These are phyloP conservation scores for Sisymbrium irio DNA, from an alignment of 345 rosid genomes.

Conservation along the genomic window DNA sequence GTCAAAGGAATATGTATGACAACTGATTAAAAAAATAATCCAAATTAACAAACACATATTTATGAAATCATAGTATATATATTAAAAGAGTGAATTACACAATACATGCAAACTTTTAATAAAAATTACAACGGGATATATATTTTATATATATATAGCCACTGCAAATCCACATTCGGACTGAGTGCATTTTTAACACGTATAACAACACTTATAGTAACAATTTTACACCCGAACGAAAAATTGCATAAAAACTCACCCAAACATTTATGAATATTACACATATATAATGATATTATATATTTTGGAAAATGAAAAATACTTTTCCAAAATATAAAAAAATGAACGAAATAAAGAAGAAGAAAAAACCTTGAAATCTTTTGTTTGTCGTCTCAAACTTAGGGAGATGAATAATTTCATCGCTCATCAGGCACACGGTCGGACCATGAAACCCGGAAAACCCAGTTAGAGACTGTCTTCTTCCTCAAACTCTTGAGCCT, in stretches of 20 bases:
- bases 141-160: conserved; percentile 33
- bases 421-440: conserved; percentile 62
- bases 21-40: not conserved
- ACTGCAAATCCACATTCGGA: conserved; percentile 51
- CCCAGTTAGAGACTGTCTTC: conserved; percentile 57
- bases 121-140: conserved; percentile 26
- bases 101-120: conserved; percentile 30
- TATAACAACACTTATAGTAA: conserved; percentile 16
- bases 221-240: conserved; percentile 31
- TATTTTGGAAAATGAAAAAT: conserved; percentile 39
- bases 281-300: conserved; percentile 23
- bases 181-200: conserved; percentile 42
- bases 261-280: conserved; percentile 26
- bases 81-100: conserved; percentile 14
- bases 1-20: conserved; percentile 2
- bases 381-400: conserved; percentile 18
- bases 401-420: conserved; percentile 33
- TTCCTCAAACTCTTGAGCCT: conserved; percentile 48
- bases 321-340: conserved; percentile 39
- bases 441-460: conserved; percentile 72
- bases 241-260: conserved; percentile 37
- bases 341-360: conserved; percentile 27
- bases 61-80: not conserved
- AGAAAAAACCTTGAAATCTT: conserved; percentile 5
- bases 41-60: not conserved